These are phyloP conservation scores for Pleurotus tuber-regium DNA, from an alignment of 768 basidiomycete genomes.

Conservation along the genomic window DNA sequence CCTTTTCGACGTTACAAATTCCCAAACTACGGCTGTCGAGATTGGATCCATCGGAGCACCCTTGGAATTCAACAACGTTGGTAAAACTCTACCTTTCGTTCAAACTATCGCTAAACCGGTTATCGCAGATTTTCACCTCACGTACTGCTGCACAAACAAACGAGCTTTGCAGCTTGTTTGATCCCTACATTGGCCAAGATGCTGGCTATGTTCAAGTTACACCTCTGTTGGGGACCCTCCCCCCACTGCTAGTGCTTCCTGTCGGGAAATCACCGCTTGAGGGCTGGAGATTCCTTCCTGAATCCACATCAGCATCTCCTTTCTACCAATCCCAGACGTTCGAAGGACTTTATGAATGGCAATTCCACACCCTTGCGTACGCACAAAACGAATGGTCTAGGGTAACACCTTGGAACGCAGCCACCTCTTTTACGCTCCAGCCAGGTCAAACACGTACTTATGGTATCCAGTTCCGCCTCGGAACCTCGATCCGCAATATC, in stretches of 20 bases:
- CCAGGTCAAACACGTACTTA: slow-evolving; percentile 50
- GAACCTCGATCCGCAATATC: slow-evolving; percentile 47
- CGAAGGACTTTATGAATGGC: slow-evolving; percentile 59
- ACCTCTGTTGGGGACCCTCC: slow-evolving; percentile 52
- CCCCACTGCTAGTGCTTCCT: slow-evolving; percentile 48
- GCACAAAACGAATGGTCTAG: slow-evolving; percentile 53
- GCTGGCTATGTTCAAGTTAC: slow-evolving; percentile 53
- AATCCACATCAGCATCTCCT: slow-evolving; percentile 41
- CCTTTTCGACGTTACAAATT: slow-evolving; percentile 49
- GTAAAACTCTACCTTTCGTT: too few species aligned
- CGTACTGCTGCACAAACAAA: slow-evolving; percentile 52
- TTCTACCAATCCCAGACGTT: slow-evolving; percentile 61
- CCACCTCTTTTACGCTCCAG: slow-evolving; percentile 44
- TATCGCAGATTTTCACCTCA: slow-evolving; percentile 55
- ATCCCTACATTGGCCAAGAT: slow-evolving; percentile 57
- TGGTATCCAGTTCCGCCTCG: slow-evolving; percentile 50
- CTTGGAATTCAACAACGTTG: slow-evolving; percentile 55
- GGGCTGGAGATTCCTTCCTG: slow-evolving; percentile 57
- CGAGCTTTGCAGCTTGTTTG: slow-evolving; percentile 49
- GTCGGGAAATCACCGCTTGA: slow-evolving; percentile 48
- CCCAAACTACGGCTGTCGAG: slow-evolving; percentile 44
- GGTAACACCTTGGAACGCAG: slow-evolving; percentile 53
- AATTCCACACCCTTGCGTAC: slow-evolving; percentile 55
- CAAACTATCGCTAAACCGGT: too few species aligned
- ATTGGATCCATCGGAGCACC: slow-evolving; percentile 53